These are phyloP conservation scores for Linnemannia schmuckeri DNA, from an alignment of 192 early-diverging fungal species.

Conservation along the genomic window DNA sequence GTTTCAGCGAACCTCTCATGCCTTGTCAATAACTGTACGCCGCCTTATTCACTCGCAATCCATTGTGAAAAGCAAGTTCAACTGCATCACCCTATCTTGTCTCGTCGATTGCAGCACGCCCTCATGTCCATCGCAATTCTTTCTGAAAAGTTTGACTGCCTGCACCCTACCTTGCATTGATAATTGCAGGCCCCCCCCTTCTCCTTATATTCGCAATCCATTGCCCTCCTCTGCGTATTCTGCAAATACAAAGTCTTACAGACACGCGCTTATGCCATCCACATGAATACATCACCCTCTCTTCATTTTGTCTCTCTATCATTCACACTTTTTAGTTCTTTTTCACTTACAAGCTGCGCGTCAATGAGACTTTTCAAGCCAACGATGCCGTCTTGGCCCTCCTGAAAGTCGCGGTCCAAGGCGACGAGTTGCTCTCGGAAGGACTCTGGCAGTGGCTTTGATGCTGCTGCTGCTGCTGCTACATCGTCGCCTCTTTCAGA, in stretches of 20 bases:
- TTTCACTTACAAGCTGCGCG: slow-evolving; percentile 47
- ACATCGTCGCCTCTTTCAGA: background rate
- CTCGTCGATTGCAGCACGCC: too few relatives aligned
- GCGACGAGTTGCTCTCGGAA: slow-evolving; percentile 38
- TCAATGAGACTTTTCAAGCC: slow-evolving; percentile 44
- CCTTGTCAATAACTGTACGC: too few relatives aligned
- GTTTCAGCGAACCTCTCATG: too few relatives aligned
- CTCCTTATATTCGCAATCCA: background rate
- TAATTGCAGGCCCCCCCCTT: background rate
- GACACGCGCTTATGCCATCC: background rate
- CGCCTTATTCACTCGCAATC: too few relatives aligned
- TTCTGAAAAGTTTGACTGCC: background rate
- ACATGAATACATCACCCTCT: background rate
- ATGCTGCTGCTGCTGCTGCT: background rate
- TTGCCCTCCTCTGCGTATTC: background rate
- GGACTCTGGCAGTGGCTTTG: slow-evolving; percentile 39
- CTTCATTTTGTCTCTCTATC: background rate
- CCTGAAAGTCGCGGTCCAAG: slow-evolving; percentile 48
- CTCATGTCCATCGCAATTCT: too few relatives aligned
- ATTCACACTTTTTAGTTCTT: background rate
- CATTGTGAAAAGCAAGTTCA: too few relatives aligned
- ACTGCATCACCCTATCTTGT: too few relatives aligned
- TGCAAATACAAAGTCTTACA: background rate
- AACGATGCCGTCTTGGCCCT: slow-evolving; percentile 40
- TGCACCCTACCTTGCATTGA: background rate